Evolutionary conservation across 1,284 basidiomycete genomes (phyloP).

Genomic region (Puccinia horiana): DNA sequence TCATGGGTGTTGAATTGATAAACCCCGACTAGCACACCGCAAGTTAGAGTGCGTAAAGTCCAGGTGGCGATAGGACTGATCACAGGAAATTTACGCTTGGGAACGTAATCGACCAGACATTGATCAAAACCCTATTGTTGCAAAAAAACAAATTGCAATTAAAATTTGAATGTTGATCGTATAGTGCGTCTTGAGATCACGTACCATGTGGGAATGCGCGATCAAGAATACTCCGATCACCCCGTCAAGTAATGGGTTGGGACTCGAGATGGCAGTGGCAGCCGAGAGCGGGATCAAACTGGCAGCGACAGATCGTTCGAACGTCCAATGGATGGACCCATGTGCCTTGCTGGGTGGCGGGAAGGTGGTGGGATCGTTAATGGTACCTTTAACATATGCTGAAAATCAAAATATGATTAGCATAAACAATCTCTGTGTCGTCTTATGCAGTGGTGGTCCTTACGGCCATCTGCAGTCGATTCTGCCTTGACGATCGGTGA

Average conservation of each 20-base stretch:
- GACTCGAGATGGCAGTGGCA: slow-evolving; percentile 63
- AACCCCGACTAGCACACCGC: slow-evolving; percentile 82
- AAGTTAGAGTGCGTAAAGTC: slow-evolving; percentile 75
- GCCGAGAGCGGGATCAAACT: slow-evolving; percentile 74
- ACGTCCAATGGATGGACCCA: slow-evolving; percentile 97
- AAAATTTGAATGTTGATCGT: no score
- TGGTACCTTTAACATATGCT: slow-evolving; percentile 90
- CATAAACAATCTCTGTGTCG: neutral
- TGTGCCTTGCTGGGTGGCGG: slow-evolving; percentile 77
- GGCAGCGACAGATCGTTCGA: slow-evolving; percentile 86
- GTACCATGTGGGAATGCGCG: slow-evolving; percentile 89
- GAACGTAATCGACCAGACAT: slow-evolving; percentile 74
- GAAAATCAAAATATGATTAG: slow-evolving; percentile 16
- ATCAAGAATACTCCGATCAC: slow-evolving; percentile 81
- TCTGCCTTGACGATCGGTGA: slow-evolving; percentile 19
- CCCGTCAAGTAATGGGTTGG: slow-evolving; percentile 78
- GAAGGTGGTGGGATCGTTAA: slow-evolving; percentile 91
- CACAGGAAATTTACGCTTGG: slow-evolving; percentile 86
- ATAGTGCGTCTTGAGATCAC: slow-evolving; percentile 57
- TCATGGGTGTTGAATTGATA: slow-evolving; percentile 98
- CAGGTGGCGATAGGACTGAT: slow-evolving; percentile 72
- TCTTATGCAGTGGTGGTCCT: neutral
- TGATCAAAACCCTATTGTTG: slow-evolving; percentile 56
- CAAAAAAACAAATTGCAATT: slow-evolving; percentile 9
- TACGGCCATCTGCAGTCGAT: slow-evolving; percentile 26